Base-by-base conservation (phyloP, 305 asterid species). In the Fraxinus ornus region DNA sequence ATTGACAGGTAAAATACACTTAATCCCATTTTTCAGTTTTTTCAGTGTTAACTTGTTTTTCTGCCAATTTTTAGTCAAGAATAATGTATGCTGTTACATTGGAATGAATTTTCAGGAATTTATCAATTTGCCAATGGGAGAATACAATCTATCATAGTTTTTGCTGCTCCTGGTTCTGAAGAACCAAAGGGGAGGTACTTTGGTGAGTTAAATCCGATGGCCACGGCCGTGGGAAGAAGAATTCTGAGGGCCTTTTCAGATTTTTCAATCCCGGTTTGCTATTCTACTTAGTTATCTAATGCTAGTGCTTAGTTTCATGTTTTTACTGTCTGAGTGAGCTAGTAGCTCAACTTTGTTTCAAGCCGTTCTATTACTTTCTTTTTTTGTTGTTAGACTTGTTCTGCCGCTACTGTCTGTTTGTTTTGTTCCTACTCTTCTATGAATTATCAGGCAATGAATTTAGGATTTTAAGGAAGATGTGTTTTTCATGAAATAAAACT, bases 161-260 rank as follows among this genome's bases (percentile, higher is more conserved):
- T 57, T 57, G 79, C 44, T 84, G 84, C 73, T 37, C 66, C 32
- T 36, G 84, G 26, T 19, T 21, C 41, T 80, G 90, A 78, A 84
- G 78, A 71, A 78, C 74, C 52, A 41, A 70, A 75, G 17, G 83
- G 83, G 85, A 64, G 68, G 89, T 76, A 86, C 87, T 84, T 84
- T 81, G 87, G 85, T 72, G 91, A 86, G 92, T 79, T 81, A 77
- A 73, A 47, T 76, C 83, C 86, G 57, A 70, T 86, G 92, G 91
- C 88, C 36, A 78, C 79, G 77, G 52, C 84, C 88, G 74, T n/a
- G 82, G 78, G 86, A 79, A 83, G 90, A 89, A 84, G 84, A 89
- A 84, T 81, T 82, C 88, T 88, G 91, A 86, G 81, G 68, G 76
- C 80, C 17, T 82, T 81, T 83, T 91, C 93, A 87, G 95, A 92